Evolutionary conservation across 1,284 basidiomycete genomes (phyloP).

Genomic region (Inonotus obliquus): DNA sequence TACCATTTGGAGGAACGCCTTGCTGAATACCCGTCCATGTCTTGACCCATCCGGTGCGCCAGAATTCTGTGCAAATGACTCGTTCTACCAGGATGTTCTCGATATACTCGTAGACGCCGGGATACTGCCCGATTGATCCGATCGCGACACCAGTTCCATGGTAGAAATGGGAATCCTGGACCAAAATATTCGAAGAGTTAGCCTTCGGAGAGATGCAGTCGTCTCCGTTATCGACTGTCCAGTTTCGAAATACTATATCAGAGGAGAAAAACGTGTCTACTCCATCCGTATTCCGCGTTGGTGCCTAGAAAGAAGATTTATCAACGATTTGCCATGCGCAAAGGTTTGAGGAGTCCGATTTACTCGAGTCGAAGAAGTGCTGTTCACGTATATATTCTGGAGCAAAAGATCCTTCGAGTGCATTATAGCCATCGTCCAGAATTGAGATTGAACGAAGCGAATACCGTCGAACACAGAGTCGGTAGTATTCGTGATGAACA

Average conservation of each 20-base stretch:
- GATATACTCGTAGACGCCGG: constrained; percentile 28
- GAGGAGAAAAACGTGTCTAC: constrained; percentile 31
- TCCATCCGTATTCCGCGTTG: constrained; percentile 32
- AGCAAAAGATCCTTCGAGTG: constrained; percentile 29
- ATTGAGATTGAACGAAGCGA: constrained; percentile 33
- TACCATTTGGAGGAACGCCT: constrained; percentile 30
- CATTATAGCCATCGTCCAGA: constrained; percentile 34
- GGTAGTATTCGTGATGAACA: constrained; percentile 24
- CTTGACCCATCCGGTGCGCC: constrained; percentile 28
- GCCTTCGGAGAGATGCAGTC: constrained; percentile 31
- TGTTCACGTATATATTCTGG: constrained; percentile 32
- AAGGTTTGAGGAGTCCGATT: constrained; percentile 17
- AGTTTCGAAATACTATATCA: constrained; percentile 31
- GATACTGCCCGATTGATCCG: constrained; percentile 28
- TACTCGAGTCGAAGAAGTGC: constrained; percentile 26
- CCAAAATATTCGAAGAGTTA: constrained; percentile 34
- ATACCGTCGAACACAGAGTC: constrained; percentile 28
- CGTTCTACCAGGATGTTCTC: constrained; percentile 30
- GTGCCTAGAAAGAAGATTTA: constrained; percentile 20
- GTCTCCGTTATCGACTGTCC: constrained; percentile 30
- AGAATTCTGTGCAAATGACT: constrained; percentile 22
- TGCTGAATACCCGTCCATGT: constrained; percentile 31
- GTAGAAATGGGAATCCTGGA: constrained; percentile 30
- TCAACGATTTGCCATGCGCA: not conserved
- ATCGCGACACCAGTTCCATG: constrained; percentile 32